Conservation (phyloP, 2,329 filamentous ascomycete genomes). For the Fonsecaea monophora region DNA sequence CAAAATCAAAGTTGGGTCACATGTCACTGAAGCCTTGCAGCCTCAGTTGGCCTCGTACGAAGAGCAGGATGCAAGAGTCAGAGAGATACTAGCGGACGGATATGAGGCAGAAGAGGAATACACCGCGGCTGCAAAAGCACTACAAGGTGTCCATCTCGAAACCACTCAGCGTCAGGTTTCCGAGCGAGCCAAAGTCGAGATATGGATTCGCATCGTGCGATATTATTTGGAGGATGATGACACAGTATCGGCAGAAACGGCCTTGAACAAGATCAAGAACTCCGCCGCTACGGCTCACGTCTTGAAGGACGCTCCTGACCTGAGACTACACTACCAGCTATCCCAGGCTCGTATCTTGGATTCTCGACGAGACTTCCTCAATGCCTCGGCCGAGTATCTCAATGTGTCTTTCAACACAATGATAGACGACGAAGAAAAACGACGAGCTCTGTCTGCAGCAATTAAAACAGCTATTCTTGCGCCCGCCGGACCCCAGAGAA, state of each 20-base stretch:
- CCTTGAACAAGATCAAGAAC: slow-evolving; percentile 94
- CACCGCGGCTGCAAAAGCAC: slow-evolving; percentile 73
- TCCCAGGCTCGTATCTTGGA: slow-evolving; percentile 93
- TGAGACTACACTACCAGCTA: slow-evolving; percentile 84
- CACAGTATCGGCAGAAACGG: slow-evolving; percentile 80
- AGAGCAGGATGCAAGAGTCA: slow-evolving; percentile 81
- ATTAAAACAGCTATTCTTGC: slow-evolving; percentile 92
- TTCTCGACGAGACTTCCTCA: slow-evolving; percentile 85
- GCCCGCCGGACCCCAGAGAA: slow-evolving; percentile 84
- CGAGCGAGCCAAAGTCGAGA: slow-evolving; percentile 78
- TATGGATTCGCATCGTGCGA: slow-evolving; percentile 93
- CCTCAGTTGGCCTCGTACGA: slow-evolving; percentile 76
- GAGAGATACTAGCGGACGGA: slow-evolving; percentile 80
- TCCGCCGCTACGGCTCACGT: slow-evolving; percentile 74
- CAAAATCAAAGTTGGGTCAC: slow-evolving; percentile 76
- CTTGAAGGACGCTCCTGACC: slow-evolving; percentile 65
- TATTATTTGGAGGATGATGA: slow-evolving; percentile 95
- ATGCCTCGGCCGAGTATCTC: slow-evolving; percentile 87
- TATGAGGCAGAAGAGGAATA: slow-evolving; percentile 86
- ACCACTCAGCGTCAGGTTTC: slow-evolving; percentile 83
- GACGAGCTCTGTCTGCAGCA: slow-evolving; percentile 82
- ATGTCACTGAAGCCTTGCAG: slow-evolving; percentile 72
- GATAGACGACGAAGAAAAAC: slow-evolving; percentile 84
- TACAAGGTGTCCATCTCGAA: slow-evolving; percentile 87
- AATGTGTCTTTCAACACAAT: slow-evolving; percentile 77